Percentiles rank a stretch among this genome's conserved stretches.
These are phyloP conservation scores for Chytriomyces confervae DNA, from an alignment of 192 early-diverging fungal species.

Conservation along the genomic window DNA sequence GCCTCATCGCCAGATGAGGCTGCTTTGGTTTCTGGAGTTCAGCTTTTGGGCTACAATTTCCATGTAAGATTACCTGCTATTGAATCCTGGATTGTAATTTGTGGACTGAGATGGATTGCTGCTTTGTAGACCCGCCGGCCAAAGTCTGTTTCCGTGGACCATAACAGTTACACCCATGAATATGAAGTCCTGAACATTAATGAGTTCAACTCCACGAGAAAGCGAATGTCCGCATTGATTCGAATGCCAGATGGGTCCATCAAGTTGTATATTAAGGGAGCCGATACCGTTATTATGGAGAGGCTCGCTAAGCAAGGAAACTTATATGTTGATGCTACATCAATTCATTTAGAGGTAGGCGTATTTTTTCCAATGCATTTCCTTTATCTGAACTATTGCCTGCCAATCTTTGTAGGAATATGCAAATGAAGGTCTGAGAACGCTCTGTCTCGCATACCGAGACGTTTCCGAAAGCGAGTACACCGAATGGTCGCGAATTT, in stretches of 20 bases:
- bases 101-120: background rate
- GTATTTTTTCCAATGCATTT: background rate
- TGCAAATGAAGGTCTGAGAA: constrained; percentile 94
- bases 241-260: constrained; percentile 81
- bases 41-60: constrained; percentile 61
- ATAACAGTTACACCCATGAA: constrained; percentile 61
- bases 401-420: constrained; percentile 71
- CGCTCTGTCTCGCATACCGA: constrained; percentile 93
- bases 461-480: constrained; percentile 90
- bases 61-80: constrained; percentile 31
- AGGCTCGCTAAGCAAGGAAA: constrained; percentile 68
- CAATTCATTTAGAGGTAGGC: constrained; percentile 52
- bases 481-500: constrained; percentile 74
- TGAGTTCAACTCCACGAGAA: constrained; percentile 98
- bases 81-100: background rate
- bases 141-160: constrained; percentile 55
- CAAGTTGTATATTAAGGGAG: constrained; percentile 95
- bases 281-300: constrained; percentile 96
- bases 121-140: constrained; percentile 57
- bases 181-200: constrained; percentile 92
- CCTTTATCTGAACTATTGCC: background rate
- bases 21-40: constrained; percentile 79
- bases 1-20: constrained; percentile 97
- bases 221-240: constrained; percentile 93
- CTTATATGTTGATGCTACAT: constrained; percentile 43